Evolutionary conservation across 2,329 filamentous ascomycete species (phyloP).

Genomic region (Aciculosporium take): DNA sequence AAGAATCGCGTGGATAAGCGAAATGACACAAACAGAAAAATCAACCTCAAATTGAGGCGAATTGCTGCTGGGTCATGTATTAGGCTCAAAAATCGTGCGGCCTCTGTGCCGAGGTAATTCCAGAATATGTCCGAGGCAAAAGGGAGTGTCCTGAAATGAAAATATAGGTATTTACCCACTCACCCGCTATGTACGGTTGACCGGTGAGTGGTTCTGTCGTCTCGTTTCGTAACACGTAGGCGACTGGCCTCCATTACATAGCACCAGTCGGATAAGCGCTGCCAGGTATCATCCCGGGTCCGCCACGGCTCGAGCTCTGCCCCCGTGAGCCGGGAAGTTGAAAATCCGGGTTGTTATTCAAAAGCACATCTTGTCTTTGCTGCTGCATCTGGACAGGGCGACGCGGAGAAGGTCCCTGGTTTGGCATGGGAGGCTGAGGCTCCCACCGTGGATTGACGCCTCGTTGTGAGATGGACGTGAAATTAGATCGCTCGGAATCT

Average conservation of each 20-base stretch:
- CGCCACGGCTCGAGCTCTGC: constrained; percentile 13
- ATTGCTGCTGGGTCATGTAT: background rate
- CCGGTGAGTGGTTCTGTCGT: background rate
- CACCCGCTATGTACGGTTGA: background rate
- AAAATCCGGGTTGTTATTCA: constrained; percentile 87
- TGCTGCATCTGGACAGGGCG: constrained; percentile 41
- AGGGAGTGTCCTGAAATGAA: background rate
- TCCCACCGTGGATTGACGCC: constrained; percentile 83
- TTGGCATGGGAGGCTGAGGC: constrained; percentile 32
- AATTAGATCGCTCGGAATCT: constrained; percentile 67
- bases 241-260: constrained; percentile 1
- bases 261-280: constrained; percentile 34
- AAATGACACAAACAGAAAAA: background rate
- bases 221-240: background rate
- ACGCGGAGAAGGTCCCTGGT: constrained; percentile 27
- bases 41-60: no score
- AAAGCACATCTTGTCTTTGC: constrained; percentile 55
- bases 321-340: constrained; percentile 41
- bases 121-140: background rate
- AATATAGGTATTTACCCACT: background rate
- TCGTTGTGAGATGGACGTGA: constrained; percentile 81
- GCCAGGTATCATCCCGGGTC: constrained; percentile 34
- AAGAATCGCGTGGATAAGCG: constrained; percentile 1
- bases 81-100: background rate
- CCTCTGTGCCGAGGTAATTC: background rate